Evolutionary conservation across 2,329 filamentous ascomycete genomes (phyloP).

Genomic region (Trichoderma pleuroti): DNA sequence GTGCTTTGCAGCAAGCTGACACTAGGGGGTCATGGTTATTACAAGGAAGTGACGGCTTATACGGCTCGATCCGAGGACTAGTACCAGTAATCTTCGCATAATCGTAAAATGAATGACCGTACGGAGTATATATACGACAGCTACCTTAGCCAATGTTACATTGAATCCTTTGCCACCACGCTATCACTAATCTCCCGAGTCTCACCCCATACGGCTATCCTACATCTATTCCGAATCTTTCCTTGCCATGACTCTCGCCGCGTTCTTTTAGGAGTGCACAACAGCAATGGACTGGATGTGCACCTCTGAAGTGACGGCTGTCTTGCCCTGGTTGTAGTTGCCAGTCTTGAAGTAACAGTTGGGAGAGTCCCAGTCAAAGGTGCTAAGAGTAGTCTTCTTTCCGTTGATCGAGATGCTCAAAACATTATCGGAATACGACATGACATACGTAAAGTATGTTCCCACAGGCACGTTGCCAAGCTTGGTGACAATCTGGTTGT

Average conservation of each 20-base stretch:
- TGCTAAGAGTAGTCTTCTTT: conserved; percentile 26
- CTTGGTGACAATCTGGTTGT: conserved; percentile 30
- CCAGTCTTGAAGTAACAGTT: conserved; percentile 38
- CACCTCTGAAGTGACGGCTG: conserved; percentile 26
- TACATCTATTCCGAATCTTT: not conserved
- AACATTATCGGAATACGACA: conserved; percentile 34
- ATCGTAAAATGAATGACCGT: not conserved
- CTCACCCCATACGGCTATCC: not conserved
- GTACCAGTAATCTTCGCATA: not conserved
- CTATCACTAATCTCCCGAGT: not conserved
- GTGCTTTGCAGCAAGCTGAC: not conserved
- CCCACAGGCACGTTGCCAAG: conserved; percentile 34
- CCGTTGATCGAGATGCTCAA: conserved; percentile 34
- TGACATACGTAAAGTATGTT: conserved; percentile 36
- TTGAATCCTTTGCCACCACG: not conserved
- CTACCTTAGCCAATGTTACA: not conserved
- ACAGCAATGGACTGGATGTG: conserved; percentile 24
- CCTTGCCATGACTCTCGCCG: not conserved
- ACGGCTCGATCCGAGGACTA: not conserved
- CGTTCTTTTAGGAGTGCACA: conserved; percentile 26
- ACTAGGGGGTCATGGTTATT: not conserved
- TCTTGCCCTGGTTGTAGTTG: conserved; percentile 36
- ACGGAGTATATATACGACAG: not conserved
- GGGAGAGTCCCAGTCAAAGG: conserved; percentile 30
- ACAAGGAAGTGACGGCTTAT: not conserved